phyloP scores from a whole-genome alignment of 169 alveolate genomes.

The Pseudocohnilembus persalinus region DNA sequence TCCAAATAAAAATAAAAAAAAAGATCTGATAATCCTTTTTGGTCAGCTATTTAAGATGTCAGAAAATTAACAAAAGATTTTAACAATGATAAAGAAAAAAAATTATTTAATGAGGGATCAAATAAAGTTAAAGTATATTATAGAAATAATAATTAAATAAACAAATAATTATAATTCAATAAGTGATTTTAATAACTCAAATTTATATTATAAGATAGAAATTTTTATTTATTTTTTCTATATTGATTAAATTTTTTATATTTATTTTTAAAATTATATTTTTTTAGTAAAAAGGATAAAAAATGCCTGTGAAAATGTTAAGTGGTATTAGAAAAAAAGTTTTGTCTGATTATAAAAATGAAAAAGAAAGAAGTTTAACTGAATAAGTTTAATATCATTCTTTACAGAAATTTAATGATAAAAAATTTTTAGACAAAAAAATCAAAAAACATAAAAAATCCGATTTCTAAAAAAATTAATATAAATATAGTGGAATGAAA shows the following conservation, averaged over 20 bases:
- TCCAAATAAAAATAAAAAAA: slow-evolving; percentile 23
- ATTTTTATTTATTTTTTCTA: no score
- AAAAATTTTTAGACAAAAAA: slow-evolving; percentile 29
- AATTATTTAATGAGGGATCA: slow-evolving; percentile 15
- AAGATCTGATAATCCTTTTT: slow-evolving; percentile 14
- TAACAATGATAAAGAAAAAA: slow-evolving; percentile 22
- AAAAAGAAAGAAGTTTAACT: slow-evolving; percentile 31
- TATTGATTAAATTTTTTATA: background rate
- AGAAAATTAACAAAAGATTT: slow-evolving; percentile 16
- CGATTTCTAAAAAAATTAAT: slow-evolving; percentile 30
- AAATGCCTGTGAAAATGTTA: slow-evolving; percentile 42
- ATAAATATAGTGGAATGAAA: slow-evolving; percentile 40
- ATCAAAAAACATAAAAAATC: slow-evolving; percentile 32
- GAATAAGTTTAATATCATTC: slow-evolving; percentile 45
- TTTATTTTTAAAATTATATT: no score
- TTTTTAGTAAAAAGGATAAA: slow-evolving; percentile 40
- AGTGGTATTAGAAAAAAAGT: slow-evolving; percentile 34
- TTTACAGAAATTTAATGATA: slow-evolving; percentile 24
- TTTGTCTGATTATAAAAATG: slow-evolving; percentile 12
- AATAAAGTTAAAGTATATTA: background rate
- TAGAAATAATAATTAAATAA: no score
- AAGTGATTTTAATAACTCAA: no score
- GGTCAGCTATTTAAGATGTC: slow-evolving; percentile 16
- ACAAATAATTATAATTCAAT: no score
- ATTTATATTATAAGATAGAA: no score